Percentiles rank a stretch among this genome's conserved stretches.
phyloP scores from a whole-genome alignment of 306 rosid genomes.

The Sicyos baderoa region DNA sequence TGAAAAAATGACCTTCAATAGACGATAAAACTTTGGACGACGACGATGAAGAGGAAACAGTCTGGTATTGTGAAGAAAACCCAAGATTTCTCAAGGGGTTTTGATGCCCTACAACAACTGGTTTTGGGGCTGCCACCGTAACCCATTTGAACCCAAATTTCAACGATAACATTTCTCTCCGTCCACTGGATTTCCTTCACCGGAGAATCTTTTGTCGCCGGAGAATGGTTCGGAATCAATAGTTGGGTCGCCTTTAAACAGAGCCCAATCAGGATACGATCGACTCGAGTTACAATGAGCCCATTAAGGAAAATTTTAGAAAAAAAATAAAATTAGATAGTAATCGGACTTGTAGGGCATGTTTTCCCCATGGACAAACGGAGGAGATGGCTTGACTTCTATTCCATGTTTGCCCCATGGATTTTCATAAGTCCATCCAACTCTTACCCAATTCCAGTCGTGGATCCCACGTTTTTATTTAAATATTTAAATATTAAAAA shows the following conservation, averaged over 20 bases:
- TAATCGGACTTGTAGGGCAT: too few species aligned
- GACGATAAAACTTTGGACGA: not conserved
- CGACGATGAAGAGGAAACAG: not conserved
- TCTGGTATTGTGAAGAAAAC: not conserved
- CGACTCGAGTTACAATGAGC: not conserved
- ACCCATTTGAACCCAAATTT: constrained; percentile 8
- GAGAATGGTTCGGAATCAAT: not conserved
- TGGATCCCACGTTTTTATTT: too few species aligned
- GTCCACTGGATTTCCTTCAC: not conserved
- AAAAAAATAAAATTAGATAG: too few species aligned
- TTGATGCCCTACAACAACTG: not conserved
- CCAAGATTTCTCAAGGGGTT: not conserved
- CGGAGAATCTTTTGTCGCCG: not conserved
- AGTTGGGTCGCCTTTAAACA: not conserved
- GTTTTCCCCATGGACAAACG: too few species aligned
- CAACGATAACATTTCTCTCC: constrained; percentile 12
- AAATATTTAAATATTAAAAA: too few species aligned
- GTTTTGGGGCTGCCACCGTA: not conserved
- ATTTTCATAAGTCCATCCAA: too few species aligned
- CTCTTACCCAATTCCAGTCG: too few species aligned
- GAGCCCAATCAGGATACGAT: not conserved
- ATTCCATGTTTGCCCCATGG: too few species aligned
- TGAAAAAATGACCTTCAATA: not conserved
- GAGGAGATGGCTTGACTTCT: too few species aligned
- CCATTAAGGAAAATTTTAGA: not conserved